Conservation (phyloP, 805 yeast species). For the Sugiyamaella floridensis region DNA sequence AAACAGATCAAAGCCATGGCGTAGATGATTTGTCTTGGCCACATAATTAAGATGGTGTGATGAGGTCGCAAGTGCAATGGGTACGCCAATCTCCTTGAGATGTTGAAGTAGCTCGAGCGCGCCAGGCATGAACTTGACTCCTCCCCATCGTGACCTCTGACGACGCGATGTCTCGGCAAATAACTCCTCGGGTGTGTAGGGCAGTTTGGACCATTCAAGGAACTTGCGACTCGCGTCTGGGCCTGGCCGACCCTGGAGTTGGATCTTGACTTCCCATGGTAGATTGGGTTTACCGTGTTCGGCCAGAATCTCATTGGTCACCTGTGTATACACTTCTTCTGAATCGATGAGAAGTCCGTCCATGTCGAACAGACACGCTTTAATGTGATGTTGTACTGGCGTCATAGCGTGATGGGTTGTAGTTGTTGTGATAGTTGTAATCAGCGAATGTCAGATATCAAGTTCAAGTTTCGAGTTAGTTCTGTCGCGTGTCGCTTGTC, state of each 20-base stretch:
- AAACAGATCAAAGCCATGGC: conserved; percentile 57
- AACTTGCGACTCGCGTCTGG: conserved; percentile 59
- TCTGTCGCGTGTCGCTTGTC: too few species aligned
- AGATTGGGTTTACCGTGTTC: conserved; percentile 65
- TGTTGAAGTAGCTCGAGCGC: conserved; percentile 60
- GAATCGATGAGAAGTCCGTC: conserved; percentile 91
- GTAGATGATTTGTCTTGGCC: conserved; percentile 68
- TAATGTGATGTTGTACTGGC: conserved; percentile 27
- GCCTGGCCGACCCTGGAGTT: conserved; percentile 90
- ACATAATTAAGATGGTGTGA: conserved; percentile 55
- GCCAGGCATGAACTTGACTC: conserved; percentile 71
- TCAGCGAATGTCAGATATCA: too few species aligned
- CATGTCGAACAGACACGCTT: conserved; percentile 79
- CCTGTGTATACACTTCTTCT: conserved; percentile 84
- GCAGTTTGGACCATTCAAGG: conserved; percentile 61
- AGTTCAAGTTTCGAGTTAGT: too few species aligned
- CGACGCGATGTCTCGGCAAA: conserved; percentile 43
- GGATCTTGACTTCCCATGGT: conserved; percentile 85
- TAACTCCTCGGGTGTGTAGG: conserved; percentile 60
- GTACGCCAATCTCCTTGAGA: conserved; percentile 48
- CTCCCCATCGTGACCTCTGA: conserved; percentile 57
- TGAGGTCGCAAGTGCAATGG: conserved; percentile 88
- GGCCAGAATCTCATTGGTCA: conserved; percentile 58
- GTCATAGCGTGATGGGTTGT: too few species aligned
- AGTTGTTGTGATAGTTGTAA: too few species aligned